Evolutionary conservation across 1,139 yeast species (phyloP).

Genomic region (Suhomyces bokatorum): DNA sequence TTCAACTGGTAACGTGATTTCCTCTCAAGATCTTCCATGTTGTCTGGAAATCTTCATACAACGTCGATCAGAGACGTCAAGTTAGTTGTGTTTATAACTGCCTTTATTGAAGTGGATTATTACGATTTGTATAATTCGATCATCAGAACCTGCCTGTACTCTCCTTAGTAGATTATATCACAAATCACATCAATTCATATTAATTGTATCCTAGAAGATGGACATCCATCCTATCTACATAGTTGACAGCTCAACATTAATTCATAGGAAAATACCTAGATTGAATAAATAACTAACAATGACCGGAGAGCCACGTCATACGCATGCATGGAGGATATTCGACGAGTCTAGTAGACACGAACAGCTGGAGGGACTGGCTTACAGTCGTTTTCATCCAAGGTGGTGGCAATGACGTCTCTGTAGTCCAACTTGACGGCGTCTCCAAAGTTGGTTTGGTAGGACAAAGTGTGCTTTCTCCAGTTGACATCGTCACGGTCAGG

Average conservation of each 20-base stretch:
- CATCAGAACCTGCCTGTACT: too few relatives aligned
- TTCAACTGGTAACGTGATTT: too few relatives aligned
- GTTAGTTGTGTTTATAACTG: too few relatives aligned
- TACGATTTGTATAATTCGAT: too few relatives aligned
- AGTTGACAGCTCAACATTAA: conserved; percentile 1
- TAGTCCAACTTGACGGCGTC: conserved; percentile 74
- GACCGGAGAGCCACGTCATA: conserved; percentile 4
- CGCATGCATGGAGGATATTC: conserved; percentile 5
- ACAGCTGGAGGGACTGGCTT: conserved; percentile 95
- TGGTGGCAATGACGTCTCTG: conserved; percentile 81
- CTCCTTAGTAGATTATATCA: too few relatives aligned
- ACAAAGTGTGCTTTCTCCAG: conserved; percentile 98
- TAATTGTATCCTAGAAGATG: too few relatives aligned
- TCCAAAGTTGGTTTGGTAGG: conserved; percentile 81
- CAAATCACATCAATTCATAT: too few relatives aligned
- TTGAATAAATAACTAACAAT: conserved; percentile 6
- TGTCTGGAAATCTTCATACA: too few relatives aligned
- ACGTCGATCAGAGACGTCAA: too few relatives aligned
- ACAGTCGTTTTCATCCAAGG: conserved; percentile 91
- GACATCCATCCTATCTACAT: background rate
- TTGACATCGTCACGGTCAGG: conserved; percentile 92
- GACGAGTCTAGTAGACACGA: conserved; percentile 70
- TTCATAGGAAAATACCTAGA: background rate
- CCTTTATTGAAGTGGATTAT: too few relatives aligned
- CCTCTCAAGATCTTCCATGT: too few relatives aligned